Evolutionary conservation across 1,284 basidiomycete genomes (phyloP).

Genomic region (Takashimella tepidaria): DNA sequence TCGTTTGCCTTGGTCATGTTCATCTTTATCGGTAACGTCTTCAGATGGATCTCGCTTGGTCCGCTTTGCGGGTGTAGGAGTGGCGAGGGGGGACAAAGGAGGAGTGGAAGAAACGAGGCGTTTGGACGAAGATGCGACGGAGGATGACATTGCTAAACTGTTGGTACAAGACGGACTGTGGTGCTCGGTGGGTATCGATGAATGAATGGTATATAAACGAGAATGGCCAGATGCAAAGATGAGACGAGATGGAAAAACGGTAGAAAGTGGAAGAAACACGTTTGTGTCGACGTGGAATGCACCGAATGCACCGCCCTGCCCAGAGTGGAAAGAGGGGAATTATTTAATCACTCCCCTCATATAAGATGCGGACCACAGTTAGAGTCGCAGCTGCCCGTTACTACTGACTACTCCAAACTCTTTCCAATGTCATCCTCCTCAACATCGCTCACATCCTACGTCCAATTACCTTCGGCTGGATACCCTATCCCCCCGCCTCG

Average conservation of each 20-base stretch:
- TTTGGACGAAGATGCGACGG: too few species aligned
- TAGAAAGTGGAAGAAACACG: background rate
- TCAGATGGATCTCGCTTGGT: background rate
- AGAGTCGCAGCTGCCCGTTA: too few species aligned
- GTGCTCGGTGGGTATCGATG: background rate
- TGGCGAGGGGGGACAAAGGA: background rate
- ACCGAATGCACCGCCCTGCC: too few species aligned
- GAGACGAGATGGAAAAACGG: background rate
- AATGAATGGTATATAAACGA: background rate
- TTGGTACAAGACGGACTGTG: too few species aligned
- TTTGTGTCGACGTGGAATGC: background rate
- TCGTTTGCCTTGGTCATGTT: background rate
- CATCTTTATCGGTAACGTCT: background rate
- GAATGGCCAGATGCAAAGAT: background rate
- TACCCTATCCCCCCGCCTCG: constrained; percentile 3
- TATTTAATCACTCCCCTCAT: too few species aligned
- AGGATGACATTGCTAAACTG: too few species aligned
- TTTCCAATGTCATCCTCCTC: too few species aligned
- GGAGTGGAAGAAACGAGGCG: background rate
- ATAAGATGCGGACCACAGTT: too few species aligned
- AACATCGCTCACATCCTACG: too few species aligned
- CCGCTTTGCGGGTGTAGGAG: constrained; percentile 11
- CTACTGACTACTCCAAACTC: too few species aligned
- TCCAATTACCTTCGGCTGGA: constrained; percentile 1
- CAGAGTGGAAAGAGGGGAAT: too few species aligned